Evolutionary conservation across 805 yeast species (phyloP).

Genomic region (Saccharomycopsis fibuligera): DNA sequence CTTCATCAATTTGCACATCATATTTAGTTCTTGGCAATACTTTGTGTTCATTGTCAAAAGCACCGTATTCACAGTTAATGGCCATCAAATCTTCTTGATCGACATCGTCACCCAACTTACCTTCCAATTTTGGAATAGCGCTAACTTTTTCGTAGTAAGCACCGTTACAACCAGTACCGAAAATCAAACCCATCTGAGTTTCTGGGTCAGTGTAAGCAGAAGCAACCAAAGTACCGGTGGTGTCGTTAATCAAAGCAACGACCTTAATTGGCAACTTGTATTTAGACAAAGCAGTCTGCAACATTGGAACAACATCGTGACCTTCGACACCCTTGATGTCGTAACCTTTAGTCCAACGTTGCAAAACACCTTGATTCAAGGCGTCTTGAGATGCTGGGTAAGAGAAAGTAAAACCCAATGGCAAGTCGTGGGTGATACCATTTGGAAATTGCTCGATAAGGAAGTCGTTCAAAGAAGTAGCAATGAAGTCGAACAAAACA

Average conservation of each 20-base stretch:
- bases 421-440: slow-evolving; percentile 47
- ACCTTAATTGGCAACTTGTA: slow-evolving; percentile 72
- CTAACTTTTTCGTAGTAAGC: slow-evolving; percentile 79
- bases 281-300: slow-evolving; percentile 65
- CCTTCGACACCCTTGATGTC: slow-evolving; percentile 93
- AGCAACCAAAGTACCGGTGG: slow-evolving; percentile 95
- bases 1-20: slow-evolving; percentile 72
- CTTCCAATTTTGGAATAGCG: slow-evolving; percentile 76
- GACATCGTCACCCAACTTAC: slow-evolving; percentile 59
- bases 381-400: slow-evolving; percentile 83
- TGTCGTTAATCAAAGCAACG: slow-evolving; percentile 91
- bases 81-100: slow-evolving; percentile 72
- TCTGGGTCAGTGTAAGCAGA: slow-evolving; percentile 86
- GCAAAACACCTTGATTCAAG: slow-evolving; percentile 80
- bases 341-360: slow-evolving; percentile 97
- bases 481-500: slow-evolving; percentile 80
- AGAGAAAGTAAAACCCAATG: slow-evolving; percentile 92
- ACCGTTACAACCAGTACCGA: slow-evolving; percentile 97
- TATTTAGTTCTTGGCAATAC: slow-evolving; percentile 86
- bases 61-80: slow-evolving; percentile 97
- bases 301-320: slow-evolving; percentile 86
- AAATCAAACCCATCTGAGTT: slow-evolving; percentile 90
- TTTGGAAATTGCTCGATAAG: slow-evolving; percentile 61
- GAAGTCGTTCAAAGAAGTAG: slow-evolving; percentile 69
- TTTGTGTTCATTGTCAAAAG: slow-evolving; percentile 84